Evolutionary conservation across 306 rosid genomes (phyloP), one percentile per base, ranked within the genome.

Genomic region (Quercus cerris): DNA sequence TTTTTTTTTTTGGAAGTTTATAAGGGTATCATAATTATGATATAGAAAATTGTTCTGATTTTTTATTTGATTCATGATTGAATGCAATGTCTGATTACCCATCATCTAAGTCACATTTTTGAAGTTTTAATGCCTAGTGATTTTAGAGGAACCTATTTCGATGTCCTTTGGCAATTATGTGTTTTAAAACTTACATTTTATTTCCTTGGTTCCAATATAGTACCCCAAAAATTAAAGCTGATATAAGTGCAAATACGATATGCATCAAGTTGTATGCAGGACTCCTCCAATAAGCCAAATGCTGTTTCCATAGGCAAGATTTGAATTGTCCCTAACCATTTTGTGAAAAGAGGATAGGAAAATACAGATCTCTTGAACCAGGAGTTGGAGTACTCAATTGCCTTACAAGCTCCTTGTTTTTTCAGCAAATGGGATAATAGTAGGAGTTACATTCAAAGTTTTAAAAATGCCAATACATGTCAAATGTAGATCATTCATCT

Each of bases 321-420:
- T 80, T 82, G 78, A 87, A 84, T 55, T 84, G 94, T 73, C 79
- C 89, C 92, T 85, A 86, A 46, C 87, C 81, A 59, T 83, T 79
- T 73, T 80, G 90, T 31, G 97, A 81, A 78, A 83, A 92, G 70
- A 81, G 86, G 52, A 84, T 78, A 5, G 73, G 72, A 81, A 92
- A 92, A 46, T 90, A 59, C 75, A 88, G 75, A 46, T 90, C 92
- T 44, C 14, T 84, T 6, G 97, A 88, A 71, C 84, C 84, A 1
- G 90, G 77, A 56, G 83, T 18, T 35, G 94, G 97, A 38, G 79
- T 70, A 81, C 88, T 88, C 78, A 81, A 72, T 75, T 83, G 86
- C 75, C 83, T 83, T 63, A 83, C 87, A 22, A 88, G 71, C 46
- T 77, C 84, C 64, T 81, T 79, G 84, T 92, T 92, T 54, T 77